Evolutionary conservation across 495 filamentous ascomycete species (phyloP).

Genomic region (Chlorociboria aeruginascens): DNA sequence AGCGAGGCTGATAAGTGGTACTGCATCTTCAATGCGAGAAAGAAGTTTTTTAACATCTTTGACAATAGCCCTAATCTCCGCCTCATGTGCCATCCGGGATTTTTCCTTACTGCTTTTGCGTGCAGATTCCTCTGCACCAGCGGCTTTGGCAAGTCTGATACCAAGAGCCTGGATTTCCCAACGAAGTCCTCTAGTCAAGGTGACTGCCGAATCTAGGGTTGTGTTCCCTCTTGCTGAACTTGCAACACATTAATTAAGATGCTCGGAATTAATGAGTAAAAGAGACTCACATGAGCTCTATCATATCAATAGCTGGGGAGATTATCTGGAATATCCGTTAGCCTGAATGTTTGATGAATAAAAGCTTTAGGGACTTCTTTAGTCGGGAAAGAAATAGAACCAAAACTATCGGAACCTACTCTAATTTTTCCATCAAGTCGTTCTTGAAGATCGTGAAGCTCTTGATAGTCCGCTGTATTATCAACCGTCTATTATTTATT

Average conservation of each 20-base stretch:
- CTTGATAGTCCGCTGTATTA: constrained; percentile 49
- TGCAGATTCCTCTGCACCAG: constrained; percentile 49
- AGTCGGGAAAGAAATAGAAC: background rate
- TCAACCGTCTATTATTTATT: constrained; percentile 45
- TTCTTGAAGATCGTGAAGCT: constrained; percentile 60
- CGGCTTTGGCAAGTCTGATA: constrained; percentile 57
- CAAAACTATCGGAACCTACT: constrained; percentile 29
- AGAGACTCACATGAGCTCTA: constrained; percentile 67
- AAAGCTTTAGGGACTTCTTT: background rate
- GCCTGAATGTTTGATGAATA: background rate
- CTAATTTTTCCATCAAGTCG: constrained; percentile 74
- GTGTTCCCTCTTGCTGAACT: constrained; percentile 92
- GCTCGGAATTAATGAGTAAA: background rate
- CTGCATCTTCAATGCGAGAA: constrained; percentile 75
- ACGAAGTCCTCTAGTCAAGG: constrained; percentile 74
- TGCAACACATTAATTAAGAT: constrained; percentile 1
- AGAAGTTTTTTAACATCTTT: constrained; percentile 71
- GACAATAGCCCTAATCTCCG: constrained; percentile 36
- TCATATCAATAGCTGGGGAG: constrained; percentile 85
- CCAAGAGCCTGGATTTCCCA: constrained; percentile 82
- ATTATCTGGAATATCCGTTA: constrained; percentile 49
- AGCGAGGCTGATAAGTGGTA: constrained; percentile 87
- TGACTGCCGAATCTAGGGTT: constrained; percentile 78
- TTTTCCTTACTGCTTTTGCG: constrained; percentile 37
- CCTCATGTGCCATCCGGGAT: constrained; percentile 18